Percentiles rank a stretch among this genome's conserved stretches.
Evolutionary conservation across 768 basidiomycete genomes (phyloP).

Genomic region (Rhizopogon roseolus): DNA sequence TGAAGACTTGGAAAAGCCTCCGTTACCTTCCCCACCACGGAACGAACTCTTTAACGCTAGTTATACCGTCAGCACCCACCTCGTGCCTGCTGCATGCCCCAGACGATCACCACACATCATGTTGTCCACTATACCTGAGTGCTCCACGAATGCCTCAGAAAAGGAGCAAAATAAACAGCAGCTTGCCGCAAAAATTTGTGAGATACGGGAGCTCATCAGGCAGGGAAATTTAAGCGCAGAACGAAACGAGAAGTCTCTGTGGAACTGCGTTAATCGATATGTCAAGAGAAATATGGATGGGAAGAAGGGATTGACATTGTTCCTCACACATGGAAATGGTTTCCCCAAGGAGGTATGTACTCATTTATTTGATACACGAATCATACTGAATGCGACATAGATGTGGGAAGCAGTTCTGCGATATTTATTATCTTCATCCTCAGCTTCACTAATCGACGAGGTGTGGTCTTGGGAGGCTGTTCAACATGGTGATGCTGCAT

Average conservation of each 20-base stretch:
- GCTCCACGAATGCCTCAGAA: not conserved
- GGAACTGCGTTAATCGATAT: constrained; percentile 74
- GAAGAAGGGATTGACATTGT: constrained; percentile 52
- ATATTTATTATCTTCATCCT: constrained; percentile 41
- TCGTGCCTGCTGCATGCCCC: constrained; percentile 26
- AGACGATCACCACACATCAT: constrained; percentile 18
- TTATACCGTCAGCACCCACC: constrained; percentile 23
- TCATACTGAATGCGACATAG: constrained; percentile 31
- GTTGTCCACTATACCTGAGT: constrained; percentile 16
- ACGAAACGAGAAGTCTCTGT: constrained; percentile 37
- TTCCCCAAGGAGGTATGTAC: constrained; percentile 73
- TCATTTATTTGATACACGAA: not conserved
- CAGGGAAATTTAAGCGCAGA: constrained; percentile 11
- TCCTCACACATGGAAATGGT: constrained; percentile 83
- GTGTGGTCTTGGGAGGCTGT: constrained; percentile 83
- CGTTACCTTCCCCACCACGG: constrained; percentile 17
- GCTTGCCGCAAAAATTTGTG: constrained; percentile 15
- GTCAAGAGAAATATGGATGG: constrained; percentile 27
- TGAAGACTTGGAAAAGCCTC: constrained; percentile 2
- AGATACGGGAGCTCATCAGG: constrained; percentile 9
- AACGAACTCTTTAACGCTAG: constrained; percentile 11
- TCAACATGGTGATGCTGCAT: constrained; percentile 81
- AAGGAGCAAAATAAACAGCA: constrained; percentile 7
- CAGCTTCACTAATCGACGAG: constrained; percentile 49
- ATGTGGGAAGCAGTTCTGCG: constrained; percentile 73